Percentiles rank a stretch among this genome's conserved stretches.
phyloP scores from a whole-genome alignment of 2,329 filamentous ascomycete genomes.

The Phoma sp. region DNA sequence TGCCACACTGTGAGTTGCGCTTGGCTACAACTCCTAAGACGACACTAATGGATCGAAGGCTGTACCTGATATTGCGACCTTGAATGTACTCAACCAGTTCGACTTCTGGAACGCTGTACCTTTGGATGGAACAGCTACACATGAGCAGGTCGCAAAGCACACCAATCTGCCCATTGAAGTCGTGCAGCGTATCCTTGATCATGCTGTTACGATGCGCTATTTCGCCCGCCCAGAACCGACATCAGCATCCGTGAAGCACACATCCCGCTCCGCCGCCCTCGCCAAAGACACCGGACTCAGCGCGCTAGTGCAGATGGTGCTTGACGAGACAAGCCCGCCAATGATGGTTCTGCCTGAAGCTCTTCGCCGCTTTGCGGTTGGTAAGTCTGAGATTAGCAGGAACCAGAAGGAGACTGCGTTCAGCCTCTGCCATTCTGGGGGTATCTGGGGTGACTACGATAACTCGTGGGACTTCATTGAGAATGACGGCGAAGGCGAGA shows the following conservation, averaged over 20 bases:
- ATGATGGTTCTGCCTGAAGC: conserved; percentile 40
- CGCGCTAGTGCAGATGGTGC: conserved; percentile 33
- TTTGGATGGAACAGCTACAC: conserved; percentile 53
- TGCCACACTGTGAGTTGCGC: conserved; percentile 31
- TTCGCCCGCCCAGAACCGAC: conserved; percentile 36
- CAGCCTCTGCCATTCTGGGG: conserved; percentile 36
- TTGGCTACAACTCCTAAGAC: not conserved
- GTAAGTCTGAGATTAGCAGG: conserved; percentile 30
- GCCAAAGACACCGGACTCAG: conserved; percentile 31
- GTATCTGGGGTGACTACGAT: conserved; percentile 29
- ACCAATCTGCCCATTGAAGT: conserved; percentile 36
- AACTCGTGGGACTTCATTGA: conserved; percentile 42
- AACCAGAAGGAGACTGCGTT: conserved; percentile 39
- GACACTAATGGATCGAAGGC: conserved; percentile 34
- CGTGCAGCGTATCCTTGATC: conserved; percentile 41
- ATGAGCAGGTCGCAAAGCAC: conserved; percentile 36
- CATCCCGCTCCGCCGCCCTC: conserved; percentile 39
- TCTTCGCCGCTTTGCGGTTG: conserved; percentile 33
- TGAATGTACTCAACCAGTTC: conserved; percentile 60
- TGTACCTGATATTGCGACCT: conserved; percentile 53
- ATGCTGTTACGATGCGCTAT: conserved; percentile 45
- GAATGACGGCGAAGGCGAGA: conserved; percentile 37
- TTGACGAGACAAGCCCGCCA: conserved; percentile 36
- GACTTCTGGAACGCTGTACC: conserved; percentile 61
- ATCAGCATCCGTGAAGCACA: conserved; percentile 29